Percentiles rank a stretch among this genome's conserved stretches.
phyloP scores from a whole-genome alignment of 371 early-diverging fungal genomes.

The Saksenaea oblongispora region DNA sequence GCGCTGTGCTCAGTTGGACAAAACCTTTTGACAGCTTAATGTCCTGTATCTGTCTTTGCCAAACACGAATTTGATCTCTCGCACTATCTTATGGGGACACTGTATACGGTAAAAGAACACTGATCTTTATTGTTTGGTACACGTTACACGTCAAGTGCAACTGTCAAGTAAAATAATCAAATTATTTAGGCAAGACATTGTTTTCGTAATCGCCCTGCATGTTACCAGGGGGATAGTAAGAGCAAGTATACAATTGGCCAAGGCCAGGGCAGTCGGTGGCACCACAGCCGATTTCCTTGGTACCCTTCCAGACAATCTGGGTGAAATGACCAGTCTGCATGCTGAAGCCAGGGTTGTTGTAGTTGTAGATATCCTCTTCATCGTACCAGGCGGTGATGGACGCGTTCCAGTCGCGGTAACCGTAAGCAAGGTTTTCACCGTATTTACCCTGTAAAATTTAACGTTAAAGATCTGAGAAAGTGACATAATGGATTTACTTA shows the following conservation, averaged over 20 bases:
- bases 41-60: no score
- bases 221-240: slow-evolving; percentile 42
- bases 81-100: no score
- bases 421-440: slow-evolving; percentile 47
- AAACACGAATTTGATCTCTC: no score
- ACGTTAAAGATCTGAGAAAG: no score
- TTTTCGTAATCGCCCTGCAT: slow-evolving; percentile 16
- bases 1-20: no score
- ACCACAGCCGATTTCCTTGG: slow-evolving; percentile 42
- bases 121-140: no score
- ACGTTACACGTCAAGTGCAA: no score
- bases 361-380: slow-evolving; percentile 36
- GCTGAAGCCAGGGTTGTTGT: slow-evolving; percentile 8
- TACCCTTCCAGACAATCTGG: slow-evolving; percentile 44
- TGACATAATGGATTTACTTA: no score
- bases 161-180: no score
- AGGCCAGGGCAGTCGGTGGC: slow-evolving; percentile 32
- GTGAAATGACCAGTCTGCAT: slow-evolving; percentile 36
- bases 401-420: slow-evolving; percentile 26
- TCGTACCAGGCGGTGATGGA: slow-evolving; percentile 38
- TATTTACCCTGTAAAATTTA: background rate
- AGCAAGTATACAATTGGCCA: slow-evolving; percentile 37
- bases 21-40: no score
- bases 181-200: slow-evolving; percentile 11
- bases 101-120: no score